Evolutionary conservation across 805 yeast genomes (phyloP).

Genomic region (Wickerhamomyces rabaulensis): DNA sequence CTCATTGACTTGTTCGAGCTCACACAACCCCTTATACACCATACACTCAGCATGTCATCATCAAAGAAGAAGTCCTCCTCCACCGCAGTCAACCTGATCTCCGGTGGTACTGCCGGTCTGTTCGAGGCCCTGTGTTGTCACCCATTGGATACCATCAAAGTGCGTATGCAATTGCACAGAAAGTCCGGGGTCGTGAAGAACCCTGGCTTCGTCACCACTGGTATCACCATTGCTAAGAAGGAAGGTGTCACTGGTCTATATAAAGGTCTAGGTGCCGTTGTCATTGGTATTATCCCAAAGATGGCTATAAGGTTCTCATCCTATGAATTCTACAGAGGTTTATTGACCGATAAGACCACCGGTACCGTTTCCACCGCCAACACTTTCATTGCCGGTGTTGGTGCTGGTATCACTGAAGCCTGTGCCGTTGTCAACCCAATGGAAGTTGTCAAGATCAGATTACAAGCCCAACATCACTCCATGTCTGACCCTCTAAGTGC

Average conservation of each 20-base stretch:
- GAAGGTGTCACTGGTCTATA: slow-evolving; percentile 85
- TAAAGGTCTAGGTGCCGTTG: slow-evolving; percentile 96
- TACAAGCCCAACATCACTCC: slow-evolving; percentile 93
- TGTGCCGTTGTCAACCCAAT: slow-evolving; percentile 92
- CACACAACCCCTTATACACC: background rate
- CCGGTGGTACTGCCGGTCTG: slow-evolving; percentile 97
- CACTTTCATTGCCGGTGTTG: slow-evolving; percentile 89
- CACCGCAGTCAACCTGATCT: slow-evolving; percentile 64
- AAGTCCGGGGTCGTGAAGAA: slow-evolving; percentile 62
- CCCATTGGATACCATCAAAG: slow-evolving; percentile 96
- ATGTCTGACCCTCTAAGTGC: slow-evolving; percentile 71
- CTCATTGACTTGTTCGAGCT: background rate
- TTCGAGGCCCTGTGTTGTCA: slow-evolving; percentile 98
- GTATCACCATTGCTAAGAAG: slow-evolving; percentile 65
- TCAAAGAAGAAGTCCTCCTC: slow-evolving; percentile 30
- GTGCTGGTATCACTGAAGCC: slow-evolving; percentile 97
- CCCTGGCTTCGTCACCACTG: slow-evolving; percentile 85
- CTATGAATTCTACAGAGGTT: slow-evolving; percentile 78
- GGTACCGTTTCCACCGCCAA: slow-evolving; percentile 66
- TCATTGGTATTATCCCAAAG: slow-evolving; percentile 95
- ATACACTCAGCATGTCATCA: slow-evolving; percentile 13
- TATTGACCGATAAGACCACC: slow-evolving; percentile 51
- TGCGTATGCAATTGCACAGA: slow-evolving; percentile 88
- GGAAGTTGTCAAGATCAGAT: slow-evolving; percentile 94
- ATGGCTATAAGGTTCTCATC: slow-evolving; percentile 97